Evolutionary conservation across 371 early-diverging fungal species (phyloP), one percentile per base, ranked within the genome.

Genomic region (Coemansia linderi): DNA sequence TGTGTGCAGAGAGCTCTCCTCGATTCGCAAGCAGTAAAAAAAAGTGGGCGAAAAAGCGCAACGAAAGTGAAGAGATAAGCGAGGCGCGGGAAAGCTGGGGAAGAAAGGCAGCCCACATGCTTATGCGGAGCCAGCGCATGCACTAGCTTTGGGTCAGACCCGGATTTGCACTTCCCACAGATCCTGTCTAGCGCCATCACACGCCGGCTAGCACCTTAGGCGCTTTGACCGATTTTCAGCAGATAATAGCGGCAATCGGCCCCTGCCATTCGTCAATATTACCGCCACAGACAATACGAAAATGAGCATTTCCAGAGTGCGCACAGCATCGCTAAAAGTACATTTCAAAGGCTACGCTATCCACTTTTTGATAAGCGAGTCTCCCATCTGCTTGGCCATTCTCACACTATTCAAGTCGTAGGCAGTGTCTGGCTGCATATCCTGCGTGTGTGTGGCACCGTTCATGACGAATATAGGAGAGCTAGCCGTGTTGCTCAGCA

Each of bases 401-500:
- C 22, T 52, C 17, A 63, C 64, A 13, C 46, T 52, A 22, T 15
- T 50, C 17, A 63, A 39, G n/a, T 63, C 64, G 12, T 38, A 38
- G 24, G 15, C 8, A 27, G 54, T 50, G 50, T 50, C 50, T 36
- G 64, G 39, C 37, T 48, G 50, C 24, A 63, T 50, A 7, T 63
- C 64, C 54, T 63, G 64, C 3, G 38, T 52, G 46, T 63, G 64
- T 54, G 64, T 63, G 13, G 64, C 64, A 15, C 64, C 64, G 24
- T 39, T 52, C 22, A 63, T 63, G 24, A 46, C 36, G 10, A 63
- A 38, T 5, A 63, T 22, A 36, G 54, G 24, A 17, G 63, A 31
- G 8, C 24, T 24, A 22, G 36, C 38, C 2, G 52, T 24, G 6
- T 46, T 46, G 22, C 50, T 44, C 13, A 62, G 24, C 39, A 68